Evolutionary conservation across 2,329 filamentous ascomycete genomes (phyloP).

Genomic region (Ophiostoma pallidulum): DNA sequence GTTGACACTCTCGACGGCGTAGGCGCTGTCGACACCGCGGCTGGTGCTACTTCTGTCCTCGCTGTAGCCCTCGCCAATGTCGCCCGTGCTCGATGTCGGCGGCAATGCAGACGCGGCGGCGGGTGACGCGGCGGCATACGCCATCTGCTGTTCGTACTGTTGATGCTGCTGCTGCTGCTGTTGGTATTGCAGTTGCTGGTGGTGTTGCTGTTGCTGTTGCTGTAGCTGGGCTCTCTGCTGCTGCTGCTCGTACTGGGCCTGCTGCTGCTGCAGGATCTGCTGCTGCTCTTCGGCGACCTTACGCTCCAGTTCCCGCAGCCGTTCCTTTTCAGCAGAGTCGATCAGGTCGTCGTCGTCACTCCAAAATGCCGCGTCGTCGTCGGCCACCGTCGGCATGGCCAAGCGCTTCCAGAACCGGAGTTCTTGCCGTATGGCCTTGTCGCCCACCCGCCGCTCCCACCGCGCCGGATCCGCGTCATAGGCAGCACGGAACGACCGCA

Average conservation of each 20-base stretch:
- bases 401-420: constrained; percentile 57
- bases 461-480: constrained; percentile 47
- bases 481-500: constrained; percentile 46
- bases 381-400: constrained; percentile 49
- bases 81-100: not conserved
- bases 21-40: not conserved
- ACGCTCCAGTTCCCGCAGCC: constrained; percentile 40
- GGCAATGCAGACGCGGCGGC: not conserved
- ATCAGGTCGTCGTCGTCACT: constrained; percentile 58
- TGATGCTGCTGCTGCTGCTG: constrained; percentile 6
- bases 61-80: not conserved
- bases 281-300: constrained; percentile 27
- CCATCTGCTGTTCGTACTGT: constrained; percentile 12
- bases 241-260: constrained; percentile 21
- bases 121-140: not conserved
- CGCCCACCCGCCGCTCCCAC: constrained; percentile 44
- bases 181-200: constrained; percentile 8
- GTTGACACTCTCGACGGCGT: constrained; percentile 3
- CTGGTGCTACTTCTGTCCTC: not conserved
- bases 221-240: constrained; percentile 23
- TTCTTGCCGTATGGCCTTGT: constrained; percentile 46
- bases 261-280: constrained; percentile 21
- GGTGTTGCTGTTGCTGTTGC: constrained; percentile 20
- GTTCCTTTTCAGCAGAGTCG: constrained; percentile 50
- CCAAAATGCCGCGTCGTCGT: constrained; percentile 53